Evolutionary conservation across 495 filamentous ascomycete genomes (phyloP), one percentile per base, ranked within the genome.

Genomic region (Apodospora peruviana): DNA sequence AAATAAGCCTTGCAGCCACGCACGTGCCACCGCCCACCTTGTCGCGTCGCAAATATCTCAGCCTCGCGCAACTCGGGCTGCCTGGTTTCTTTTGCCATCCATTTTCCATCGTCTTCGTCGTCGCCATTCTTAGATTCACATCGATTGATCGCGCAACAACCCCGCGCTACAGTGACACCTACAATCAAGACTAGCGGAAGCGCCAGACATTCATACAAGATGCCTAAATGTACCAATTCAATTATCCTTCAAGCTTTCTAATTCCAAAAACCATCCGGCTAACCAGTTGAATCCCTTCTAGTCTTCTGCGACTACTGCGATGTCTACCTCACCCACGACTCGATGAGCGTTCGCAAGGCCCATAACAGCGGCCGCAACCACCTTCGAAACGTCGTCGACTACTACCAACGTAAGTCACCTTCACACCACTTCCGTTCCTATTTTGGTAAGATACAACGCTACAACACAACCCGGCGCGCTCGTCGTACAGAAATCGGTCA

Each of bases 301-400:
- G 54, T 76, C 53, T 71, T 68, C 88, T 91, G 93, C 78, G 93
- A 98, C 68, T 98, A 97, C 76, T 98, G 93, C 80, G 93, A 98
- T 85, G 94, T 98, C 68, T 98, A 98, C 78, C 87, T 98, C 56
- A 98, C 94, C 49, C 93, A 98, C 78, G 94, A 98, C 82, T 95
- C 88, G 12, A 98, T 97, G 91, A 95, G 88, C 73, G 93, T 98
- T 62, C 88, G 93, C 61, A 96, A 96, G 72, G 93, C 93, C 14
- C 93, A 98, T 71, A 98, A 98, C 76, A 86, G 81, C 59, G 93
- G 93, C 50, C 81, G 91, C 40, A 98, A 98, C 71, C 93, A 98
- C 62, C 75, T 97, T 41, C 86, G 94, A 52, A 98, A 98, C 66
- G 93, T 98, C 11, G 81, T 96, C 57, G 90, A 96, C 53, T 99